Evolutionary conservation across 1,284 basidiomycete genomes (phyloP).

Genomic region (Ganoderma sinense): DNA sequence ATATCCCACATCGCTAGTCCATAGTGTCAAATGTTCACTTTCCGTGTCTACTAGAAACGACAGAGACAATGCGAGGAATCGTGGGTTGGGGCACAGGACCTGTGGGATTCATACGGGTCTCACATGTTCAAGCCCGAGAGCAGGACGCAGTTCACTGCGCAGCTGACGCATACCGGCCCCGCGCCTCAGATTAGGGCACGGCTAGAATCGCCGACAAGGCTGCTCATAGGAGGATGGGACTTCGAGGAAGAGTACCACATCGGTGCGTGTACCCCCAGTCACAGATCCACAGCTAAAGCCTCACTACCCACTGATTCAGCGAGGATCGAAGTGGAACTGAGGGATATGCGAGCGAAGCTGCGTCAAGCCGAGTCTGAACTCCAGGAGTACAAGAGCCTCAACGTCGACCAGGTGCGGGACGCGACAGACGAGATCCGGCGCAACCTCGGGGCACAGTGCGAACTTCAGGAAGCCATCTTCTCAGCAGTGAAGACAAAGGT

Average conservation of each 20-base stretch:
- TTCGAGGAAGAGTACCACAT: background rate
- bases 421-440: background rate
- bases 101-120: background rate
- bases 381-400: background rate
- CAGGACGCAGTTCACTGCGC: background rate
- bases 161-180: background rate
- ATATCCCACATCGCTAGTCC: background rate
- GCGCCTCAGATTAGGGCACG: background rate
- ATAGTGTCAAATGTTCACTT: background rate
- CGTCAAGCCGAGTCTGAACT: background rate
- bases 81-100: background rate
- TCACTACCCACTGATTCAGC: background rate
- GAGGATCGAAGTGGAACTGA: background rate
- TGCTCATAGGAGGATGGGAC: background rate
- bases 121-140: background rate
- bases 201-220: background rate
- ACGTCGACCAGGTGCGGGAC: background rate
- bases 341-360: background rate
- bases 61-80: background rate
- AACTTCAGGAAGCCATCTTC: background rate
- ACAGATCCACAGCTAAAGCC: no score
- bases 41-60: background rate
- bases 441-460: background rate
- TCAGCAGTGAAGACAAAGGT: background rate
- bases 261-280: background rate